Base-by-base conservation (phyloP, 805 yeast species). In the Yarrowia phangngaensis region DNA sequence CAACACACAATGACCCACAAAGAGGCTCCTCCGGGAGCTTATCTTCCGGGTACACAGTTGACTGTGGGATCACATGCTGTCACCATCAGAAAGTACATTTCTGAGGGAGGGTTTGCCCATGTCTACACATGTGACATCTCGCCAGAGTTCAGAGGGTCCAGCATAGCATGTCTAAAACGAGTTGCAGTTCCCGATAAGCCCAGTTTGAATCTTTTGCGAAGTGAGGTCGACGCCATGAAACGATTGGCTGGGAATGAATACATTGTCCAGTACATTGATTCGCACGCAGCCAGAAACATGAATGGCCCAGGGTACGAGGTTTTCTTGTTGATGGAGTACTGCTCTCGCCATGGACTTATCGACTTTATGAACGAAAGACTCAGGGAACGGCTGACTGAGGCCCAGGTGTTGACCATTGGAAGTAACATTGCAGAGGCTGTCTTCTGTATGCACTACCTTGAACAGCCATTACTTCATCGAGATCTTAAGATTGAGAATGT, bases 191-290 rank as follows among this genome's bases (percentile, higher is more conserved):
- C 97, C 4, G 87, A 83, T 62, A 92, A 92, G 65, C 76, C 79
- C 59, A 84, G 83, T 46, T 72, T 92, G 62, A 86, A 84, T 58
- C 75, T 82, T 17, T 70, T 92, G 43, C 71, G 97, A 54, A 95
- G 94, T 29, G 99, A 92, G 64, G 98, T 92, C 12, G 97, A 92
- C 62, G 95, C 97, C 9, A 90, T 92, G 97, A 84, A 86, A 65
- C 72, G 95, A 20, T 70, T 92, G 24, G 71, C 80, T 53, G 95
- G 95, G 7, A 76, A 84, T 55, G 74, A 75, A 35, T 80, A 82
- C 61, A 79, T 92, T 53, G 98, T 92, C 1, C 80, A 86, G 3
- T 92, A 92, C 64, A 84, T 88, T 46, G 98, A 92, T 64, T 86
- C 96, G 3, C 96, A 92, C 67, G 98, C 98, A 6, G 79, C 94